Base-by-base conservation (phyloP, 2,329 filamentous ascomycete genomes). In the Beauveria sp. region DNA sequence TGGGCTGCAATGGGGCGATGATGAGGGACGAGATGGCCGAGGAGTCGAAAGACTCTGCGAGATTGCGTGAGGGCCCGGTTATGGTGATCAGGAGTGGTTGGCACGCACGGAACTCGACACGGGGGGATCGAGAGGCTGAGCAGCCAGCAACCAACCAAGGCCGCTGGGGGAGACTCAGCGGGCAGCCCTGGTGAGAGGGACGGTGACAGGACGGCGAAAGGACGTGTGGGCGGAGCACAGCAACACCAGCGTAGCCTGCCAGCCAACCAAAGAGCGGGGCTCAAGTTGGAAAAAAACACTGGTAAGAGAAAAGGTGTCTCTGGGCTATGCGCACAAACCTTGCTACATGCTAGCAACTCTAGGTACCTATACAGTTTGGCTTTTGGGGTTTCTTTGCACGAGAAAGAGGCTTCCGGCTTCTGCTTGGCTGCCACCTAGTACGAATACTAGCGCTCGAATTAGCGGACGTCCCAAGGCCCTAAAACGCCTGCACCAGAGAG, bases 51-150 rank as follows among this genome's bases (percentile, higher is more conserved):
- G 50, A 16, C 41, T 54, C 43, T 60, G 58, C 41, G 43, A 43
- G 56, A 40, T 18, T 16, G 16, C 41, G 18, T 58, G 47, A 22
- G 20, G 18, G 28, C n/a, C 24, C n/a, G 55, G 37, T 9, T 48
- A 51, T 54, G 58, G 54, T 60, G 58, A 54, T 60, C 58, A 60
- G 58, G 58, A 60, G 58, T 54, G 50, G 50, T 60, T 60, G 58
- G 50, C 16, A 60, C 41, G 50, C 20, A 60, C 28, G 58, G 51
- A 60, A 54, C 58, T 47, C 48, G 58, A 60, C 50, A 60, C 43
- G 58, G 58, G 58, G 55, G 58, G 43, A 54, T 47, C 51, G 50
- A 54, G 58, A 47, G 57, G 58, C 58, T 60, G 48, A 60, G 56
- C 56, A 20, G 20, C 10, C n/a, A 22, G 10, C 20, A 40, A 24